Evolutionary conservation across 1,139 yeast genomes (phyloP), one percentile per base, ranked within the genome.

Genomic region (Wickerhamomyces sp.): DNA sequence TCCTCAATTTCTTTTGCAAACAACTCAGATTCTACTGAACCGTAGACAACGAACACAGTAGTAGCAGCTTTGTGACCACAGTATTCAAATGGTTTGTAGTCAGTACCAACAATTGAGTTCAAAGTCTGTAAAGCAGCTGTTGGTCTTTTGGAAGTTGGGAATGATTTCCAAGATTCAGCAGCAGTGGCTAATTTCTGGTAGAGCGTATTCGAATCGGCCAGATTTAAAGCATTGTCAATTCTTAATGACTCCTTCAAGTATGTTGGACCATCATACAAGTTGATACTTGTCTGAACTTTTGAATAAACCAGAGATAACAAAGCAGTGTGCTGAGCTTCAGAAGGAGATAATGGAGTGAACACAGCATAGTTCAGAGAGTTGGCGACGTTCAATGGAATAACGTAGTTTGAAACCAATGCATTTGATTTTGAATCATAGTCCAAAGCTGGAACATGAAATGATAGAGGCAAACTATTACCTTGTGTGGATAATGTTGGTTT

Each of bases 211-310:
- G 84, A 57, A 23, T 75, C 67, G 13, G 65, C 71, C 34, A 76
- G 68, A 13, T 79, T 64, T 45, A 76, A 64, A 45, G 79, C 75
- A 39, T 71, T 68, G 11, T 67, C 59, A 50, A 74, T 72, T 54
- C 75, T 76, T 51, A 78, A 68, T 56, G 75, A 76, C 51, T 81
- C 76, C 56, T 78, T 80, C 44, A 81, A 64, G 51, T 80, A 82
- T 44, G 81, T 76, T 14, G 87, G 72, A 39, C 97, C 98, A 61
- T 90, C 97, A 62, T 83, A 86, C 53, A 87, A 72, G 64, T 84
- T 82, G 46, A 88, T 64, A 23, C 84, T 73, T 6, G 93, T 88
- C 37, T 69, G 65, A 33, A 79, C 73, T 36, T 78, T 71, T 15
- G 94, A 81, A 56, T 86, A 68, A 47, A 78, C 84, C 41, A 83